These are phyloP conservation scores for Mycosarcoma mackinlayi DNA, from an alignment of 1,284 basidiomycete genomes.

Conservation along the genomic window DNA sequence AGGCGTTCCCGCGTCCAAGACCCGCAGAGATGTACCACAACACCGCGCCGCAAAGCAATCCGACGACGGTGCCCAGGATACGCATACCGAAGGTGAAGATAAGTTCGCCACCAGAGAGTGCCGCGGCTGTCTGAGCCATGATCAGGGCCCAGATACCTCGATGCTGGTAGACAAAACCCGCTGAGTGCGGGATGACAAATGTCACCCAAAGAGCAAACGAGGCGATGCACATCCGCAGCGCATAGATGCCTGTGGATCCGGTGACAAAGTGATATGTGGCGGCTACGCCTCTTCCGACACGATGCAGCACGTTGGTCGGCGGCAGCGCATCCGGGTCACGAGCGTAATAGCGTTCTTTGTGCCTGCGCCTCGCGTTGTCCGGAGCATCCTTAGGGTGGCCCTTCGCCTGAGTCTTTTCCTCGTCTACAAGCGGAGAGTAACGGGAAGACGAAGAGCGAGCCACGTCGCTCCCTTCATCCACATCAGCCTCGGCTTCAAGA, in stretches of 20 bases:
- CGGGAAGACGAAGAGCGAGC: neutral
- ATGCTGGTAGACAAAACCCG: conserved; percentile 62
- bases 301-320: conserved; percentile 68
- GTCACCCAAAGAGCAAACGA: conserved; percentile 74
- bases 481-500: conserved; percentile 19
- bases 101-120: conserved; percentile 61
- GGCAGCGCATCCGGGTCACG: conserved; percentile 81
- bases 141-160: conserved; percentile 64
- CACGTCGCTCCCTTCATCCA: conserved; percentile 18
- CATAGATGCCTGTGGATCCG: conserved; percentile 74
- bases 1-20: conserved; percentile 72
- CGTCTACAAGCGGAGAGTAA: conserved; percentile 14
- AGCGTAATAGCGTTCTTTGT: conserved; percentile 52
- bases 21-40: conserved; percentile 78
- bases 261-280: conserved; percentile 31
- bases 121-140: conserved; percentile 63
- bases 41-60: conserved; percentile 75
- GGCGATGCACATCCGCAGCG: conserved; percentile 73
- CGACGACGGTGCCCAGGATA: conserved; percentile 53
- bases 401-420: conserved; percentile 23
- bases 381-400: neutral
- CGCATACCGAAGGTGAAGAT: conserved; percentile 54
- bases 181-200: conserved; percentile 50
- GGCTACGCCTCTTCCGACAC: conserved; percentile 51
- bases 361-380: conserved; percentile 7